Percentiles rank a stretch among this genome's conserved stretches.
phyloP scores from a whole-genome alignment of 163 green algal genomes.

The Scenedesmus sp. region DNA sequence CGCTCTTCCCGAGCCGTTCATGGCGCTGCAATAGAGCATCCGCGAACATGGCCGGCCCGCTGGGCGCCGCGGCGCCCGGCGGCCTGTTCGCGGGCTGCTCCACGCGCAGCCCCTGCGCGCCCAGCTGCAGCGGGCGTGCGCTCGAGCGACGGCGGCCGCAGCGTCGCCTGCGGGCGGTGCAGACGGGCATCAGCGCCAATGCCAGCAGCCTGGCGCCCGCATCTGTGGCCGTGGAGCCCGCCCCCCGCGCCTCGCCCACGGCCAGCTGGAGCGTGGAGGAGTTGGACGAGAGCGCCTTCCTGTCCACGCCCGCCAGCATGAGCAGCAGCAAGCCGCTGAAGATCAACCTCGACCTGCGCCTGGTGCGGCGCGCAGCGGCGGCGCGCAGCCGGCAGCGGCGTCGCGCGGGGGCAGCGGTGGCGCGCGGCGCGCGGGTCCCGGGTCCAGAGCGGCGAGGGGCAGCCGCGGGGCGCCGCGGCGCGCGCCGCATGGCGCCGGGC shows the following conservation, averaged over 20 bases:
- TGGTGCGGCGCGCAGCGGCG: too few species aligned
- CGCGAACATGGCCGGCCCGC: too few species aligned
- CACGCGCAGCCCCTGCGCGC: slow-evolving; percentile 9
- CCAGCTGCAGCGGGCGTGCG: slow-evolving; percentile 10
- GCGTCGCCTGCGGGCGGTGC: not conserved
- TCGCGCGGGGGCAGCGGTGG: too few species aligned
- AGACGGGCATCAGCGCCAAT: slow-evolving; percentile 38
- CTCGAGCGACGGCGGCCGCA: not conserved
- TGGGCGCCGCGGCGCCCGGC: not conserved
- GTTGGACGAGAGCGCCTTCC: slow-evolving; percentile 16
- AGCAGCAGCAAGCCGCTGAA: slow-evolving; percentile 71
- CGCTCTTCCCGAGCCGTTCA: too few species aligned
- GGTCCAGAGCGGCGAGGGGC: too few species aligned
- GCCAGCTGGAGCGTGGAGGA: slow-evolving; percentile 30
- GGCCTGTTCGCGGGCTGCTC: slow-evolving; percentile 4
- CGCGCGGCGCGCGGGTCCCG: too few species aligned
- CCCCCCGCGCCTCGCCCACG: not conserved
- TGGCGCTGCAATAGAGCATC: too few species aligned
- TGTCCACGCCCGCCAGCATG: slow-evolving; percentile 11
- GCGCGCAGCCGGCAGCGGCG: too few species aligned
- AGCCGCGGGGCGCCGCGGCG: too few species aligned
- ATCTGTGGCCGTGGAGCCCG: slow-evolving; percentile 13
- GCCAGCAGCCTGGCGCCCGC: slow-evolving; percentile 3
- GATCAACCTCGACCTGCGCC: slow-evolving; percentile 89
- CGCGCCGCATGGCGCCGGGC: too few species aligned